Conservation (phyloP, 352 stramenopile species). For the Phytopythium chamaehyphon region DNA sequence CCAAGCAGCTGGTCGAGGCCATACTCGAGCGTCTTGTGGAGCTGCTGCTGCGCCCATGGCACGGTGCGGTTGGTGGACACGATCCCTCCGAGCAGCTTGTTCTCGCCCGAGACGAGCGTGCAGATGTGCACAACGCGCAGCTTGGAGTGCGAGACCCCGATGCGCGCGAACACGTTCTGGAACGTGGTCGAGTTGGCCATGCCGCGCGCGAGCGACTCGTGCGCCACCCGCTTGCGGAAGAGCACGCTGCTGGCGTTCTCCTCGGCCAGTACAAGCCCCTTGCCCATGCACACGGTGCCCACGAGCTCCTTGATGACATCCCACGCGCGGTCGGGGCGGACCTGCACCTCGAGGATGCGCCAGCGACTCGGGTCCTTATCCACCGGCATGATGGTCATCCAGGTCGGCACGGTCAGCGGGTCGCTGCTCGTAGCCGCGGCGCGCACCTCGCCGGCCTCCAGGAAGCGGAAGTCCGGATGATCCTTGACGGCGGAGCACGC, state of each 20-base stretch:
- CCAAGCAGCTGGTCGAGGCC: slow-evolving; percentile 62
- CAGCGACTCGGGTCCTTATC: slow-evolving; percentile 62
- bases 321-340: slow-evolving; percentile 71
- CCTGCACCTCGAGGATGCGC: slow-evolving; percentile 64
- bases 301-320: slow-evolving; percentile 76
- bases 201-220: slow-evolving; percentile 57
- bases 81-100: slow-evolving; percentile 56
- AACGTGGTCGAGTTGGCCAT: slow-evolving; percentile 64
- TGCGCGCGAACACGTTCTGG: slow-evolving; percentile 66
- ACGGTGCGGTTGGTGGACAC: slow-evolving; percentile 32
- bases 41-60: slow-evolving; percentile 28
- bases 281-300: slow-evolving; percentile 70
- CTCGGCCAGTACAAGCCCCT: slow-evolving; percentile 59
- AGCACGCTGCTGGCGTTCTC: slow-evolving; percentile 54
- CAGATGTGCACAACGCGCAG: slow-evolving; percentile 70
- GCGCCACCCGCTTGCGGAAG: slow-evolving; percentile 64
- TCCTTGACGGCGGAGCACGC: slow-evolving; percentile 44
- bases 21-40: slow-evolving; percentile 39
- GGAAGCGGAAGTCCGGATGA: slow-evolving; percentile 66
- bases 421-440: slow-evolving; percentile 20
- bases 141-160: slow-evolving; percentile 76
- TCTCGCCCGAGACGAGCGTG: slow-evolving; percentile 58
- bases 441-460: slow-evolving; percentile 29
- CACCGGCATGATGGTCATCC: slow-evolving; percentile 51
- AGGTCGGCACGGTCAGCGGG: slow-evolving; percentile 36